Evolutionary conservation across 2,329 filamentous ascomycete species (phyloP).

Genomic region (Neurospora sp.): DNA sequence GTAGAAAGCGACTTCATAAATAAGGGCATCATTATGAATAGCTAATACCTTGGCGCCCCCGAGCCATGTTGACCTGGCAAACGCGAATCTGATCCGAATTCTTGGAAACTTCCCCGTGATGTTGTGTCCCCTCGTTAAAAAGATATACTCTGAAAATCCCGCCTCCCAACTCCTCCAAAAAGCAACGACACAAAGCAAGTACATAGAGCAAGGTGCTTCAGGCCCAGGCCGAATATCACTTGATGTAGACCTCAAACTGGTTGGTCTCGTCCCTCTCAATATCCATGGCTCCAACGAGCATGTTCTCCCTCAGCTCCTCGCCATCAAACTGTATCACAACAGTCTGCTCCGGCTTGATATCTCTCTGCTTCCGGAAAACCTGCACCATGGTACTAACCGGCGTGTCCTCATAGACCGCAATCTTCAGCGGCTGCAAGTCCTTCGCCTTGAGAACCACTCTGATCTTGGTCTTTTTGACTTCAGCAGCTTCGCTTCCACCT

Average conservation of each 20-base stretch:
- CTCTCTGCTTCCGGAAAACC: slow-evolving; percentile 47
- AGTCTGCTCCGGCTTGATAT: slow-evolving; percentile 39
- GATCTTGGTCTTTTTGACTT: slow-evolving; percentile 13
- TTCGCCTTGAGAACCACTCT: slow-evolving; percentile 43
- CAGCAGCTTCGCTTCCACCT: slow-evolving; percentile 10
- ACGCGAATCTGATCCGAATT: too few relatives aligned
- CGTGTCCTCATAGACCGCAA: slow-evolving; percentile 45
- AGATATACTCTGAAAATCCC: too few relatives aligned
- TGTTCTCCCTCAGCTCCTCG: slow-evolving; percentile 53
- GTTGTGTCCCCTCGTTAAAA: too few relatives aligned
- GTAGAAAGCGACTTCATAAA: too few relatives aligned
- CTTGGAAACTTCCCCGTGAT: too few relatives aligned
- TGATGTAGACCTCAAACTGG: slow-evolving; percentile 63
- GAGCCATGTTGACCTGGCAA: too few relatives aligned
- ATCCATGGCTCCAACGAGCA: slow-evolving; percentile 55
- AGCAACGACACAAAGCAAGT: too few relatives aligned
- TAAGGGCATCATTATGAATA: too few relatives aligned
- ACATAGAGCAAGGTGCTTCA: too few relatives aligned
- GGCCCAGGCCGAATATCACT: slow-evolving; percentile 11
- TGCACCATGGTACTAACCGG: slow-evolving; percentile 52
- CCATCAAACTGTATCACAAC: slow-evolving; percentile 67
- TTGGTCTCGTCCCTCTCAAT: slow-evolving; percentile 58
- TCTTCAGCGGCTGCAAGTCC: slow-evolving; percentile 38
- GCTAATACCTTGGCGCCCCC: too few relatives aligned
- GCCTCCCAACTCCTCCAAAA: too few relatives aligned